phyloP scores from a whole-genome alignment of 257 asterid genomes.

The Capsicum rhomboideum region DNA sequence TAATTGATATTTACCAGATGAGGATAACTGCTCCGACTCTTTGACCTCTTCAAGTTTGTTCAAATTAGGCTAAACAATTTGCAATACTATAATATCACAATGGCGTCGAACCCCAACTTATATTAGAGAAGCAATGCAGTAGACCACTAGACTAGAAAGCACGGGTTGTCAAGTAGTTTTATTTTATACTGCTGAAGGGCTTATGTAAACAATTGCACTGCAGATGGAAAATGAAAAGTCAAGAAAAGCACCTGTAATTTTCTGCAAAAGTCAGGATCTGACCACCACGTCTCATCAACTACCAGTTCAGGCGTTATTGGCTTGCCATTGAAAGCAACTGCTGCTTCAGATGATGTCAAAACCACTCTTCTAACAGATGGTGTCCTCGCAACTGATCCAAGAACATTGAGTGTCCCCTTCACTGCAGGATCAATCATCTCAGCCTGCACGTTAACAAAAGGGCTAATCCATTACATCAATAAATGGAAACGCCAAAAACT shows the following conservation, averaged over 20 bases:
- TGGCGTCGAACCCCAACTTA: no score
- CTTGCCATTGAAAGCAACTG: slow-evolving; percentile 48
- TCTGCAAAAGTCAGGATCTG: slow-evolving; percentile 45
- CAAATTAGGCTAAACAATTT: no score
- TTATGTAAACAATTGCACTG: background rate
- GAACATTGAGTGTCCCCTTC: slow-evolving; percentile 79
- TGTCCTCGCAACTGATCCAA: slow-evolving; percentile 56
- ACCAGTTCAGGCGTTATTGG: slow-evolving; percentile 63
- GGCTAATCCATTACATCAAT: background rate
- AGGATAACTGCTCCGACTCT: no score
- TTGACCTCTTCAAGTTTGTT: no score
- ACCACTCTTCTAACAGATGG: slow-evolving; percentile 57
- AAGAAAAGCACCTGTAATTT: slow-evolving; percentile 29
- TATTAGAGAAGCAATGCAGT: no score
- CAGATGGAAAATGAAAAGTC: background rate
- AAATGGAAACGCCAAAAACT: background rate
- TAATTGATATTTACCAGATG: no score
- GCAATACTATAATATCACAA: no score
- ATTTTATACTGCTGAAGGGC: no score
- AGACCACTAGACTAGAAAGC: no score
- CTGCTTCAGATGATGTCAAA: slow-evolving; percentile 74
- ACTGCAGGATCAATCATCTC: slow-evolving; percentile 80
- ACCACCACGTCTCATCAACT: slow-evolving; percentile 78
- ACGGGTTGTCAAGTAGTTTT: no score
- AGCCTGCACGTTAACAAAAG: slow-evolving; percentile 18